Evolutionary conservation across 2,329 filamentous ascomycete genomes (phyloP).

Genomic region (Claviceps fusiformis): DNA sequence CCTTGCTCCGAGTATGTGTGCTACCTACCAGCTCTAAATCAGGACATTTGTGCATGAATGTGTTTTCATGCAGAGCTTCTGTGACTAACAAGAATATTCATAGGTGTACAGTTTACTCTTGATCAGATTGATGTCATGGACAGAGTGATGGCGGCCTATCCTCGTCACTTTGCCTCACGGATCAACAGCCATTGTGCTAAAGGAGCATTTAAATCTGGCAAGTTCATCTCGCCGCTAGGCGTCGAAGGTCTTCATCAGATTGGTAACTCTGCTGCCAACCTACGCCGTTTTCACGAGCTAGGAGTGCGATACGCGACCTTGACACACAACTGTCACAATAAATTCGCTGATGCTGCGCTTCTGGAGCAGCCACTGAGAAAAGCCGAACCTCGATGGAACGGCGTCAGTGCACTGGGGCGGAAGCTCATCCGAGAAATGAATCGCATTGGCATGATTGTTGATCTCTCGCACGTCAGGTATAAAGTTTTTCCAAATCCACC

Average conservation of each 20-base stretch:
- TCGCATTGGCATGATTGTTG: slow-evolving; percentile 48
- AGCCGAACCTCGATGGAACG: slow-evolving; percentile 44
- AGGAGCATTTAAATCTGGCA: slow-evolving; percentile 39
- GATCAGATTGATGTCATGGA: slow-evolving; percentile 60
- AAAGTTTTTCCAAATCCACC: slow-evolving; percentile 32
- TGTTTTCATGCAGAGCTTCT: background rate
- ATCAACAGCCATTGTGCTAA: slow-evolving; percentile 46
- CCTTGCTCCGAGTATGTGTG: slow-evolving; percentile 47
- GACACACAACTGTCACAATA: slow-evolving; percentile 53
- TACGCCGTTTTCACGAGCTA: slow-evolving; percentile 62
- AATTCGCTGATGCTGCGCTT: background rate
- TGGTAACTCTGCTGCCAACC: slow-evolving; percentile 64
- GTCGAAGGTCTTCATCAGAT: slow-evolving; percentile 90
- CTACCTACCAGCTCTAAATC: slow-evolving; percentile 11
- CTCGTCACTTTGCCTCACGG: slow-evolving; percentile 37
- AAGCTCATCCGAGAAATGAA: slow-evolving; percentile 79
- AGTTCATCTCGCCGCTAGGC: slow-evolving; percentile 56
- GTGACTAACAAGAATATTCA: background rate
- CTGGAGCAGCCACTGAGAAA: slow-evolving; percentile 30
- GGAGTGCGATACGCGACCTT: slow-evolving; percentile 81
- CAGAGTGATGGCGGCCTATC: slow-evolving; percentile 50
- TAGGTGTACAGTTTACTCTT: slow-evolving; percentile 52
- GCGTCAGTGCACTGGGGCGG: slow-evolving; percentile 58
- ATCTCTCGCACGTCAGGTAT: slow-evolving; percentile 46
- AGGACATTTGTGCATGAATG: background rate